Base-by-base conservation (phyloP, 1,284 basidiomycete genomes). In the Xerocomus nothofagi region DNA sequence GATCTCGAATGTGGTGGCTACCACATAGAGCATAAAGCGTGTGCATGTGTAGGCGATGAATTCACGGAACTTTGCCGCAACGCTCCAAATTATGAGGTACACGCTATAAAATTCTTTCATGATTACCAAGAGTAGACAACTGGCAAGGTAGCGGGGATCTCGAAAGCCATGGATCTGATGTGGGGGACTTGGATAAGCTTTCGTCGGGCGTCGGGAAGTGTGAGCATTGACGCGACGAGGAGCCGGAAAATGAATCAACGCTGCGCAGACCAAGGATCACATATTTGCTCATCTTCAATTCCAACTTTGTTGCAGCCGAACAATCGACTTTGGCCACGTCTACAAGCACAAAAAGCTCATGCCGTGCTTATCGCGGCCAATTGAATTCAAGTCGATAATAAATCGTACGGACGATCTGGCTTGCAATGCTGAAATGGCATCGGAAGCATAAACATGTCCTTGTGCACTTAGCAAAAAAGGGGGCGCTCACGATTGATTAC, bases 141-240 rank as follows among this genome's bases (percentile, higher is more conserved):
- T 34, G 47, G 42, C 30, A 50, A 49, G 24, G 20, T 2, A 49
- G 24, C 65, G 63, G 61, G 61, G 61, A 58, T 63, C 61, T 64
- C 48, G 6, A 40, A 10, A 41, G 10, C 21, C 24, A 14, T 41
- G 29, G 58, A 65, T 62, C 61, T 53, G 8, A 27, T n/a, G 17
- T 18, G 44, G 39, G 39, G 21, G 18, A 29, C 31, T n/a, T n/a
- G n/a, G 40, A 54, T 46, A 57, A 60, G 26, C 51, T 55, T 41
- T 39, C 48, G 36, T 37, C 47, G 40, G 45, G n/a, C 14, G 43
- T 49, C 33, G 47, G 42, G 15, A 8, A 40, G 40, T 27, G 32
- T 29, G 18, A 39, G 26, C 26, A 17, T 54, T 57, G 36, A 44
- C 46, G 23, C 42, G 32, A 44, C n/a, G 18, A 15, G 20, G 15